Percentiles rank a stretch among this genome's conserved stretches.
phyloP scores from a whole-genome alignment of 2,329 filamentous ascomycete genomes.

The Arthrobotrys iridis region DNA sequence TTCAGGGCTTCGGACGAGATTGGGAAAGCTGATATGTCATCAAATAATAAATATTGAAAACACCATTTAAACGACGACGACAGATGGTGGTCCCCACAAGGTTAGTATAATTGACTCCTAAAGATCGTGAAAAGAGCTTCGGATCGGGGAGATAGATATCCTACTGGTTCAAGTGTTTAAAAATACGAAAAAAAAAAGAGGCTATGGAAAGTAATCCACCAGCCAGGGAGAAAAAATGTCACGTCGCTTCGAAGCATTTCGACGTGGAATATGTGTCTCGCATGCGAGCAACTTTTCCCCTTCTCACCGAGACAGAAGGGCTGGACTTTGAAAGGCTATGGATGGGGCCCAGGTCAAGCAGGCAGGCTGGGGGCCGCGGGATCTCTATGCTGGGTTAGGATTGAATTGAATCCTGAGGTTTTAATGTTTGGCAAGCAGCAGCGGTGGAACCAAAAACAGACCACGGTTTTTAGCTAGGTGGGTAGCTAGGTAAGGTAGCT shows the following conservation, averaged over 20 bases:
- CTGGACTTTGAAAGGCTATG: too few relatives aligned
- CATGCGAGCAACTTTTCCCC: constrained; percentile 13
- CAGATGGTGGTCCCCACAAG: too few relatives aligned
- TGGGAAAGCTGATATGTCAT: constrained; percentile 49
- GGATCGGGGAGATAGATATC: not conserved
- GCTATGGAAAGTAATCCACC: too few relatives aligned
- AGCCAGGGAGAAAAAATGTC: too few relatives aligned
- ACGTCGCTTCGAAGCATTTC: constrained; percentile 9
- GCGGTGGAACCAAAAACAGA: constrained; percentile 51
- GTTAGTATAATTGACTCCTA: too few relatives aligned
- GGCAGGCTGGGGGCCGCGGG: constrained; percentile 34
- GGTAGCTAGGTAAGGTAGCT: not conserved
- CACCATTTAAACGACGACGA: too few relatives aligned
- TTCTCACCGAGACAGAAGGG: not conserved
- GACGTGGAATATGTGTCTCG: constrained; percentile 11
- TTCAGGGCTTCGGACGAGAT: too few relatives aligned
- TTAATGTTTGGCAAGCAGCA: not conserved
- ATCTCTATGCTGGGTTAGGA: constrained; percentile 39
- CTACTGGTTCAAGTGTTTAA: not conserved
- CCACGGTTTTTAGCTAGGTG: constrained; percentile 35
- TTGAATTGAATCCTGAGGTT: constrained; percentile 38
- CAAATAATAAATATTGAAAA: constrained; percentile 39
- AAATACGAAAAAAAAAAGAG: too few relatives aligned
- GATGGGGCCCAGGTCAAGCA: too few relatives aligned
- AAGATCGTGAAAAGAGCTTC: constrained; percentile 30